Base-by-base conservation (phyloP, 345 rosid genomes). In the Ceriops decandra region DNA sequence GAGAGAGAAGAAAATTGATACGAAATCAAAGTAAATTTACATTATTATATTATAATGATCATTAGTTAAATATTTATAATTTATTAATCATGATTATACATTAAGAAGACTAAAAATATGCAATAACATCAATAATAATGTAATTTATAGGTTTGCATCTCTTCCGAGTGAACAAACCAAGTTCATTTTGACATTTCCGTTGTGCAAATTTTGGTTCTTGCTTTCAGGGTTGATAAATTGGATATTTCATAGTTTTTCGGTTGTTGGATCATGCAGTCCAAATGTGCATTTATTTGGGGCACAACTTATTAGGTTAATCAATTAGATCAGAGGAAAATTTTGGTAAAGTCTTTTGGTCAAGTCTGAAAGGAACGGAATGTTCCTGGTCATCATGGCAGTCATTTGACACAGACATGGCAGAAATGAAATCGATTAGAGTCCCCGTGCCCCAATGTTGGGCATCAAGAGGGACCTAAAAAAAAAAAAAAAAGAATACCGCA, bases 241-340 rank as follows among this genome's bases (percentile, higher is more conserved):
- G 28, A 26, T 33, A 62, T 70, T 31, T 28, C 3, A 15, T 22
- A 19, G 9, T 3, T 17, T 68, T 42, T 9, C 54, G 19, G 31
- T 24, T 7, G 16, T 20, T 8, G 16, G 30, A 8, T 56, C 16
- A 11, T 56, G 30, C 30, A 9, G 17, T 27, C 63, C 64, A 46
- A n/a, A 36, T 56, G 65, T 60, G 49, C 63, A 64, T 72, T 65
- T 49, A 51, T 72, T 31, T 33, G 66, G 75, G 36, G 19, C 51
- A 67, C 75, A 65, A 57, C 59, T 56, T 52, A 21, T 58, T 65
- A 64, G 75, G 70, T 65, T 72, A 22, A 38, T 31, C 51, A 64
- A 36, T 64, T 13, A 64, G 47, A 7, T 31, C 20, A 1, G 36
- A 47, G 6, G 8, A n/a, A 2, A 5, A 38, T 3, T 42, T 24